phyloP scores from a whole-genome alignment of 768 basidiomycete species.

The Kwoniella sp. region DNA sequence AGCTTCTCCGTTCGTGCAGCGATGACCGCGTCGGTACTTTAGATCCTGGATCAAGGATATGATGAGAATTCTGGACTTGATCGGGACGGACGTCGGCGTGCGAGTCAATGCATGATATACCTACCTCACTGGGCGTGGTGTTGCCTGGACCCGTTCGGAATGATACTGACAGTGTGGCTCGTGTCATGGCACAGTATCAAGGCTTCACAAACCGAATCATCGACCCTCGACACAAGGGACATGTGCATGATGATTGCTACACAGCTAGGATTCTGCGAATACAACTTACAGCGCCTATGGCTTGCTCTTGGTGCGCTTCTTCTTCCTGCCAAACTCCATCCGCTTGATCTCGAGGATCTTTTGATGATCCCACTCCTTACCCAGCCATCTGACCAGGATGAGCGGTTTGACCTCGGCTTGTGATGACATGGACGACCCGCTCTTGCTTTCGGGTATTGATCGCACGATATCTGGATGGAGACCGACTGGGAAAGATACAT shows the following conservation, averaged over 20 bases:
- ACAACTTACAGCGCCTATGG: constrained; percentile 1
- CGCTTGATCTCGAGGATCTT: constrained; percentile 44
- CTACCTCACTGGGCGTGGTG: constrained; percentile 1
- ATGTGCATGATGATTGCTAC: background rate
- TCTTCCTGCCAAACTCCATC: constrained; percentile 41
- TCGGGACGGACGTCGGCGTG: background rate
- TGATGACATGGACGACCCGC: too few species aligned
- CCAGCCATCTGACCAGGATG: constrained; percentile 43
- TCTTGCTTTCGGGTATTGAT: background rate
- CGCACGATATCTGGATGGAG: constrained; percentile 39
- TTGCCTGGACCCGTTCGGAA: too few species aligned
- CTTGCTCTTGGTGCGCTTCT: constrained; percentile 22
- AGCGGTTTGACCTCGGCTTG: constrained; percentile 19
- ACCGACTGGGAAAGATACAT: constrained; percentile 21
- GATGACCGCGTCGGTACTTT: constrained; percentile 1
- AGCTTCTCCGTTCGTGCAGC: background rate
- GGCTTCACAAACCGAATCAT: background rate
- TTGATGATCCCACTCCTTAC: constrained; percentile 40
- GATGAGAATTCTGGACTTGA: background rate
- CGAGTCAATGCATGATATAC: constrained; percentile 16
- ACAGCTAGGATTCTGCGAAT: too few species aligned
- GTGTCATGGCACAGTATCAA: background rate
- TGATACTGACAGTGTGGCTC: background rate
- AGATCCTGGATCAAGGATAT: background rate
- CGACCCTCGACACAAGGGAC: background rate